Conservation (phyloP, 1,284 basidiomycete genomes). For the Puccinia horiana region DNA sequence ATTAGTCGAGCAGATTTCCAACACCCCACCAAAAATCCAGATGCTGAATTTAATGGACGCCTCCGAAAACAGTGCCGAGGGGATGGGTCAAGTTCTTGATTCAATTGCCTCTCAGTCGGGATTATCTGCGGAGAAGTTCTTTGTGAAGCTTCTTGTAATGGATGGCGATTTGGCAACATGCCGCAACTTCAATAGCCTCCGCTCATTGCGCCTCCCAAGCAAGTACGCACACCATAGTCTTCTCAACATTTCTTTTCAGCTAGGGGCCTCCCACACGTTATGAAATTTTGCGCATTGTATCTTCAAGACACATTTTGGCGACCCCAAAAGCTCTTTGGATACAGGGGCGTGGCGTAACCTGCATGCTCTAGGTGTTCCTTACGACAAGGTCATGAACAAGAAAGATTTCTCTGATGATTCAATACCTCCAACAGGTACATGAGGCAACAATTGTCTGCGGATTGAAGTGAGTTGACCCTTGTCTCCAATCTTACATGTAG, state of each 20-base stretch:
- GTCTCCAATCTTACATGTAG: background rate
- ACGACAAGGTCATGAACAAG: background rate
- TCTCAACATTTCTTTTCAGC: background rate
- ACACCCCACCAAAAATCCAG: background rate
- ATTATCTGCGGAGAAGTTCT: background rate
- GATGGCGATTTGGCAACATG: background rate
- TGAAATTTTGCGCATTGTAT: background rate
- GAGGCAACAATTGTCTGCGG: background rate
- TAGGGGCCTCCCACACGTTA: no score
- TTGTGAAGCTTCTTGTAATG: background rate
- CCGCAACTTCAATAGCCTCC: slow-evolving; percentile 2
- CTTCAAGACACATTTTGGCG: slow-evolving; percentile 7
- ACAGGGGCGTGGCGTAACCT: slow-evolving; percentile 4
- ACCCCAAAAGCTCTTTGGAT: background rate
- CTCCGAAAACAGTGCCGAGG: slow-evolving; percentile 13
- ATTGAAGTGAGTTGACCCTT: background rate
- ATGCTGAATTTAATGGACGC: slow-evolving; percentile 16
- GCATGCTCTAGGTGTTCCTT: slow-evolving; percentile 8
- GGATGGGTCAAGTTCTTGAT: background rate
- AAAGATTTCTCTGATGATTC: slow-evolving; percentile 17
- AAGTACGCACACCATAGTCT: background rate
- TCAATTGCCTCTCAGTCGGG: background rate
- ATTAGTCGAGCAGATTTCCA: background rate
- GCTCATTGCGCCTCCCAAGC: background rate
- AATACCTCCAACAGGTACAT: background rate